Percentiles rank a stretch among this genome's conserved stretches.
These are phyloP conservation scores for Carpinus fangiana DNA, from an alignment of 306 rosid species.

Conservation along the genomic window DNA sequence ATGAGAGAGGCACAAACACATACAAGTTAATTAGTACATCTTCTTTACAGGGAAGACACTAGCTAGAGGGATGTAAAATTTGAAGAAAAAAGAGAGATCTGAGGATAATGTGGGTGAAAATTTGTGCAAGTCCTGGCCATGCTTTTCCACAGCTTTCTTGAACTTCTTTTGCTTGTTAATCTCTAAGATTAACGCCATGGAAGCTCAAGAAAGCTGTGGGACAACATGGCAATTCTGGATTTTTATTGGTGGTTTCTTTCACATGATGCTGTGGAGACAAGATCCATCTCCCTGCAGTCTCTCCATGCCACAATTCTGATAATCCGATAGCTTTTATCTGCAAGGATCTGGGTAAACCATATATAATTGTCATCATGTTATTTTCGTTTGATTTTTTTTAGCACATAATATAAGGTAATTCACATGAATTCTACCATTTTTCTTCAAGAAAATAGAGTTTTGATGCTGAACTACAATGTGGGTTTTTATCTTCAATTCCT, in stretches of 20 bases:
- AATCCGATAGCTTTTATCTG: background rate
- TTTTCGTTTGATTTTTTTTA: background rate
- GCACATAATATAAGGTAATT: constrained; percentile 21
- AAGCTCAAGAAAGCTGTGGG: constrained; percentile 99
- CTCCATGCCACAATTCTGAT: background rate
- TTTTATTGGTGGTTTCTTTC: constrained; percentile 18
- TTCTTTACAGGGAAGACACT: background rate
- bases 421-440: constrained; percentile 22
- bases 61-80: background rate
- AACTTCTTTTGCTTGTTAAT: constrained; percentile 57
- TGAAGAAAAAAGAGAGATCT: constrained; percentile 40
- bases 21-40: background rate
- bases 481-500: constrained; percentile 10
- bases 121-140: constrained; percentile 63
- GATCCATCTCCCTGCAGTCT: background rate
- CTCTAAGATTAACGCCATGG: constrained; percentile 31
- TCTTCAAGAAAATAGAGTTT: constrained; percentile 16
- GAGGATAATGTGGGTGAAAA: constrained; percentile 23
- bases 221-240: constrained; percentile 72
- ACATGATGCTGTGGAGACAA: constrained; percentile 2
- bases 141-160: constrained; percentile 99
- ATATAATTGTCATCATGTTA: background rate
- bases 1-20: background rate
- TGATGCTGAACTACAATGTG: constrained; percentile 30
- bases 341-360: background rate